phyloP scores from a whole-genome alignment of 768 basidiomycete species.

The Podaxis sp. region DNA sequence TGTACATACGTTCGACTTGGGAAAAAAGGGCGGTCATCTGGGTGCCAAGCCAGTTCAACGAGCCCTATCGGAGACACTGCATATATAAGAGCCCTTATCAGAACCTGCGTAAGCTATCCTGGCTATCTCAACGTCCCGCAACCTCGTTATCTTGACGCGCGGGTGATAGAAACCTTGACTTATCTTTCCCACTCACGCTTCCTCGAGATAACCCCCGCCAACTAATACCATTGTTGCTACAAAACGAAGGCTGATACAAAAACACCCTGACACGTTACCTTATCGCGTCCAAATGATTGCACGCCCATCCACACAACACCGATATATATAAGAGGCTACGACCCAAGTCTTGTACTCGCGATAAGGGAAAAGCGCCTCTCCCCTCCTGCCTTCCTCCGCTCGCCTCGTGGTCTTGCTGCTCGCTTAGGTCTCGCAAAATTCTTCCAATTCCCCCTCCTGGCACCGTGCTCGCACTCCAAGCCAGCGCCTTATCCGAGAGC shows the following conservation, averaged over 20 bases:
- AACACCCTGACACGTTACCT: constrained; percentile 2
- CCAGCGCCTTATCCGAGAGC: neutral
- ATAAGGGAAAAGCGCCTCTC: neutral
- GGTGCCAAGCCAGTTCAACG: too few species aligned
- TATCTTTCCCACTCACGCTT: neutral
- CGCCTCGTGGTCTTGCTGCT: neutral
- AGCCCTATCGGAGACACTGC: too few species aligned
- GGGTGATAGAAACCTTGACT: neutral
- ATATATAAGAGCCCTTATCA: too few species aligned
- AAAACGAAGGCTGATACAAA: neutral
- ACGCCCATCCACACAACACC: neutral
- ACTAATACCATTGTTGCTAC: neutral
- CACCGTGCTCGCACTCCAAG: neutral
- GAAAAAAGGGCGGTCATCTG: too few species aligned
- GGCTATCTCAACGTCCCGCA: too few species aligned
- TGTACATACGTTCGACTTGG: too few species aligned
- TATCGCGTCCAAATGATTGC: neutral
- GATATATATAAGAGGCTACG: neutral
- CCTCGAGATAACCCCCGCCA: neutral
- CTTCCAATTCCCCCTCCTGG: neutral
- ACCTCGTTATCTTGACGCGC: neutral
- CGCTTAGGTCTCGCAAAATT: neutral
- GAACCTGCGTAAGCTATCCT: too few species aligned
- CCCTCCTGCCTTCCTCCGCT: neutral
- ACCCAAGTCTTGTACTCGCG: neutral